Percentiles rank a stretch among this genome's conserved stretches.
Evolutionary conservation across 805 yeast species (phyloP).

Genomic region (Lipomyces sp.): DNA sequence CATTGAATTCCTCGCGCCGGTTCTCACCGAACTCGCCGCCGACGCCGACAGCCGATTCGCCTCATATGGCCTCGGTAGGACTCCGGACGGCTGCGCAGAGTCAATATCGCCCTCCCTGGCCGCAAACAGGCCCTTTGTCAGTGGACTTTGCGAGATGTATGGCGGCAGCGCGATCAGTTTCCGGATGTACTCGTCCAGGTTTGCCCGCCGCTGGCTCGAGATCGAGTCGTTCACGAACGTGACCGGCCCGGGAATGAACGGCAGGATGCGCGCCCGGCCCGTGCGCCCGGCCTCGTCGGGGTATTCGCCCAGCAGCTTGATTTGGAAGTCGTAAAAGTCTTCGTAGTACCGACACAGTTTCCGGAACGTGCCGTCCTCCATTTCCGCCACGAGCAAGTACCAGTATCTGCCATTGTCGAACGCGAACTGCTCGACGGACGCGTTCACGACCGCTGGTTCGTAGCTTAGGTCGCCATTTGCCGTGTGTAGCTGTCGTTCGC

Average conservation of each 20-base stretch:
- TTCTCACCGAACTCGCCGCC: not conserved
- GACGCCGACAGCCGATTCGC: no score
- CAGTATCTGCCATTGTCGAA: constrained; percentile 85
- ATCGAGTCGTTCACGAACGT: constrained; percentile 81
- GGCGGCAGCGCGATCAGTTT: constrained; percentile 67
- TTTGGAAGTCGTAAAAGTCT: constrained; percentile 93
- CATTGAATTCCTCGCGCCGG: not conserved
- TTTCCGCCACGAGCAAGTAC: constrained; percentile 67
- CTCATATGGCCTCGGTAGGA: constrained; percentile 38
- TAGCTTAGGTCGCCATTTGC: no score
- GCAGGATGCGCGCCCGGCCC: constrained; percentile 73
- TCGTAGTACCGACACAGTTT: constrained; percentile 85
- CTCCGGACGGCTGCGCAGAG: constrained; percentile 34
- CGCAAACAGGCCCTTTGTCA: constrained; percentile 67
- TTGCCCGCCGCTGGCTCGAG: constrained; percentile 53
- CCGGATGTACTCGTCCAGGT: constrained; percentile 54
- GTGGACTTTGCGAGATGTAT: constrained; percentile 46
- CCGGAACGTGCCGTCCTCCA: constrained; percentile 66
- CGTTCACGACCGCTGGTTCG: constrained; percentile 52
- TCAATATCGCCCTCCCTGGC: constrained; percentile 63
- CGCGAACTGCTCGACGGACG: constrained; percentile 74
- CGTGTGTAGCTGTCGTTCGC: not conserved
- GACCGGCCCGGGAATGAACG: constrained; percentile 94
- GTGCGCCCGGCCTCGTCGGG: constrained; percentile 92
- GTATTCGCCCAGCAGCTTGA: constrained; percentile 71